Conservation (phyloP, 192 early-diverging fungal genomes). For the Linnemannia schmuckeri region DNA sequence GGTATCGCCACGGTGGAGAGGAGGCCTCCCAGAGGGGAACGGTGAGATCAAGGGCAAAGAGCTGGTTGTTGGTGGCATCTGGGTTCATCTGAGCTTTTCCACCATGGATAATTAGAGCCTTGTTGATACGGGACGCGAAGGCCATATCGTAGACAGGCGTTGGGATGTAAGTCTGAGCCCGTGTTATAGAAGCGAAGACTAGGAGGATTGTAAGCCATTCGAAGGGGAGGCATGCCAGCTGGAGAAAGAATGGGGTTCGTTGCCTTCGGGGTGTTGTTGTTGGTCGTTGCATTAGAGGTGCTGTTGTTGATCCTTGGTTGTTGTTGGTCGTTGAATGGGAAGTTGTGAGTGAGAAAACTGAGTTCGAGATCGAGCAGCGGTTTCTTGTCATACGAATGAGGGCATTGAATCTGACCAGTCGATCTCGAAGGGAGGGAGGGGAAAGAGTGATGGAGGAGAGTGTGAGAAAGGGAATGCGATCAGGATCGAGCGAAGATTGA, state of each 20-base stretch:
- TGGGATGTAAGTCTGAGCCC: not conserved
- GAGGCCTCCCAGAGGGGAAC: not conserved
- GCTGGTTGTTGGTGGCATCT: not conserved
- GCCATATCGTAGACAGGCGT: not conserved
- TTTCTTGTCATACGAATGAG: conserved; percentile 1
- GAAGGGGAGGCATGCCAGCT: not conserved
- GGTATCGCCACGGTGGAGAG: not conserved
- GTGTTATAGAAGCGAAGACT: not conserved
- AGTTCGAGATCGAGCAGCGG: not conserved
- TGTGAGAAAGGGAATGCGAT: not conserved
- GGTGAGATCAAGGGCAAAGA: conserved; percentile 14
- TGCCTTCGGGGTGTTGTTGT: not conserved
- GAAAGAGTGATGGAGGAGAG: not conserved
- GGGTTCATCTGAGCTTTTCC: not conserved
- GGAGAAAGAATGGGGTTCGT: not conserved
- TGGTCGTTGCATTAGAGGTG: not conserved
- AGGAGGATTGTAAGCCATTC: not conserved
- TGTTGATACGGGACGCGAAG: not conserved
- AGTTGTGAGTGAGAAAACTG: not conserved
- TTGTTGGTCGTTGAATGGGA: not conserved
- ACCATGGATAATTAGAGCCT: conserved; percentile 3
- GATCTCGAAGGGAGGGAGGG: not conserved
- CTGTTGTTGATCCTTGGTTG: not conserved
- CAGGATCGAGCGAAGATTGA: not conserved
- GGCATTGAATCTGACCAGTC: not conserved